A percentile compares a stretch with the other conserved stretches of the same genome.
Evolutionary conservation across 345 rosid species (phyloP).

Genomic region (Triadica sebifera): DNA sequence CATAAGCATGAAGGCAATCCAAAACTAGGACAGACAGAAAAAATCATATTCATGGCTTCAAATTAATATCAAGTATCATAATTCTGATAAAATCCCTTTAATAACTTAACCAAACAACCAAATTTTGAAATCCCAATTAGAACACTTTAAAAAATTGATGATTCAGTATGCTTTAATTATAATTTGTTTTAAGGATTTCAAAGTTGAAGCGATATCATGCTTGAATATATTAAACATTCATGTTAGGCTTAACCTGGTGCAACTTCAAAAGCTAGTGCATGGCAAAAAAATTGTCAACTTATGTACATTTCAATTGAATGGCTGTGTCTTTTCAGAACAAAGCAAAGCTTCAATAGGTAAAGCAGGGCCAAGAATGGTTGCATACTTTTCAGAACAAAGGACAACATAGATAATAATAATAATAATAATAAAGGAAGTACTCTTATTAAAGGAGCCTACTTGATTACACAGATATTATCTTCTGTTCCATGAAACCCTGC

Average conservation of each 20-base stretch:
- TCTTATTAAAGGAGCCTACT: conserved; percentile 22
- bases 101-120: not conserved
- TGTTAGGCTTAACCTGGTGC: not conserved
- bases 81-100: not conserved
- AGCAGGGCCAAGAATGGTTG: too few species aligned
- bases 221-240: not conserved
- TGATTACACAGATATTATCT: conserved; percentile 22
- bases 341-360: not conserved
- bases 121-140: not conserved
- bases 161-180: not conserved
- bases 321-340: not conserved
- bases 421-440: not conserved
- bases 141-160: not conserved
- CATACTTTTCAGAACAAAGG: too few species aligned
- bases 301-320: not conserved
- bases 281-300: not conserved
- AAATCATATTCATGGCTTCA: not conserved
- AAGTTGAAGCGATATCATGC: not conserved
- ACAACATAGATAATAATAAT: too few species aligned
- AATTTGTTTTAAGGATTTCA: too few species aligned
- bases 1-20: not conserved
- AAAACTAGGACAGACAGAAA: not conserved
- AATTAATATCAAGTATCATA: not conserved
- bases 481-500: conserved; percentile 58
- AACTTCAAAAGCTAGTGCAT: not conserved